Evolutionary conservation across 768 basidiomycete genomes (phyloP), one percentile per base, ranked within the genome.

Genomic region (Favolaschia claudopus): DNA sequence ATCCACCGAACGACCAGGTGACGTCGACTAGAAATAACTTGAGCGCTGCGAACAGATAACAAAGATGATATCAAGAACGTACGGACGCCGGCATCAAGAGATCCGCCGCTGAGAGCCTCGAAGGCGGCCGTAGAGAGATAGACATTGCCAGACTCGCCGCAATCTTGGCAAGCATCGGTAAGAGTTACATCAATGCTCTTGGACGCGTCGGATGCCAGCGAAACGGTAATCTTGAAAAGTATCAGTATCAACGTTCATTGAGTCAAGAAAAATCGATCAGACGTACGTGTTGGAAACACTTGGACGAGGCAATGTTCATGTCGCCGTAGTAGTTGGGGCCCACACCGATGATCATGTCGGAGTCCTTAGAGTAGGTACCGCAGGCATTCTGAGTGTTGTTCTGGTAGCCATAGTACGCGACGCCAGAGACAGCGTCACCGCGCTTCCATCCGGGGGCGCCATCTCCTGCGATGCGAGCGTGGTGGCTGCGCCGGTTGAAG

Each of bases 391-490:
- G 17, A 33, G 63, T 64, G 36, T 39, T 43, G 51, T 64, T 64
- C 33, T 64, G 63, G 63, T 31, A 64, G n/a, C 63, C 63, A 12
- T 60, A 64, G 63, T 64, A 64, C 10, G 63, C 63, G 20, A 27
- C 20, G 4, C 63, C 63, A 14, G 63, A 25, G 28, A 57, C 40
- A n/a, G 14, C 28, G 17, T 32, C 53, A 22, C 15, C 20, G 44
- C 58, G 63, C 55, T 58, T 60, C 48, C 46, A 54, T 22, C n/a
- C 46, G 17, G 44, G 29, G 0, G 51, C 28, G 5, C 25, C n/a
- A n/a, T n/a, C n/a, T n/a, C n/a, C 45, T 9, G 60, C 56, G 15
- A 36, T 29, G 20, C 63, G 63, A 38, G 58, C 58, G 37, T 64
- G 62, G 19, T 57, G 27, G 28, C 19, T 27, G 33, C 29, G 45